phyloP scores from a whole-genome alignment of 192 early-diverging fungal species.

The Allomyces arbusculus region DNA sequence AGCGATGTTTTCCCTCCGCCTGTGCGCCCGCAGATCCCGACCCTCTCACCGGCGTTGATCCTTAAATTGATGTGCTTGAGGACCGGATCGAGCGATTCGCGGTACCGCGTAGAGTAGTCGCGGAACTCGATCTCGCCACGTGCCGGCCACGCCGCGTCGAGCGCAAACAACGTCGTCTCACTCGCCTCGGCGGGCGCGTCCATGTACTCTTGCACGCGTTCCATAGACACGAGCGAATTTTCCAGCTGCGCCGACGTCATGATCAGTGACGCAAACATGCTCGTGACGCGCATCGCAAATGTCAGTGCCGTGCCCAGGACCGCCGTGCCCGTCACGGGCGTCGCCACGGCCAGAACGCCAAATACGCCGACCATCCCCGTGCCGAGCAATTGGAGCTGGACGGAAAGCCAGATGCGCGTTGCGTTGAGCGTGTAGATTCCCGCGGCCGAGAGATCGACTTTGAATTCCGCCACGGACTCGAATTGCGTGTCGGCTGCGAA shows the following conservation, averaged over 20 bases:
- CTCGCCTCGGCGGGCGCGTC: conserved; percentile 55
- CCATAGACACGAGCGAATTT: conserved; percentile 41
- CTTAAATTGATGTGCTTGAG: conserved; percentile 54
- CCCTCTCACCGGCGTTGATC: conserved; percentile 49
- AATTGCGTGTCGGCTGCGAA: conserved; percentile 41
- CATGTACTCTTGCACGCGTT: conserved; percentile 70
- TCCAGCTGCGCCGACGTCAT: conserved; percentile 30
- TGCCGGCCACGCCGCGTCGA: conserved; percentile 43
- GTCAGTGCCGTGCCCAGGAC: conserved; percentile 24
- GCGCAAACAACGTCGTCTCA: conserved; percentile 14
- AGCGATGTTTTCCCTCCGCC: conserved; percentile 70
- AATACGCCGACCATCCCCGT: too few relatives aligned
- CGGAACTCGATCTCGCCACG: conserved; percentile 46
- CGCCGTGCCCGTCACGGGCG: conserved; percentile 11
- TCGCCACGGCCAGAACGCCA: too few relatives aligned
- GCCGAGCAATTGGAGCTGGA: too few relatives aligned
- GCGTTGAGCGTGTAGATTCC: too few relatives aligned
- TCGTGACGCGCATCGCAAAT: conserved; percentile 32
- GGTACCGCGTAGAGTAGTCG: conserved; percentile 53
- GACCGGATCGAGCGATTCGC: conserved; percentile 49
- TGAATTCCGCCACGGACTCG: not conserved
- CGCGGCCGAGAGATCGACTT: too few relatives aligned
- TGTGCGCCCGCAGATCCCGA: conserved; percentile 82
- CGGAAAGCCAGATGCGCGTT: too few relatives aligned
- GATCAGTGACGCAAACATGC: conserved; percentile 22